phyloP scores from a whole-genome alignment of 495 filamentous ascomycete species.

The Penicillium macrosclerotiorum region DNA sequence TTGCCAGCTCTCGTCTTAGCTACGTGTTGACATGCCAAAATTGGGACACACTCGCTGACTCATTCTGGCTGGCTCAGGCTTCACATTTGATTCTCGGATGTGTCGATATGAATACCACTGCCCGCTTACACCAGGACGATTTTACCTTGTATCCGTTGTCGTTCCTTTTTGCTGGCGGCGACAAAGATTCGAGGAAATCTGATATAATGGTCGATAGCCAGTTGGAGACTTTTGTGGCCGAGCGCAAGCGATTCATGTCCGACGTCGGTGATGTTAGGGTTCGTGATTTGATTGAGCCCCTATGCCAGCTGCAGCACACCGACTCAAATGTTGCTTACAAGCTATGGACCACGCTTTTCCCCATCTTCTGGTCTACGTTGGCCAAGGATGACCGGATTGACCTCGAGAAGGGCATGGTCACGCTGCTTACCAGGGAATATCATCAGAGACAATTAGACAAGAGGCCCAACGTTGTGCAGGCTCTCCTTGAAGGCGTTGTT shows the following conservation, averaged over 20 bases:
- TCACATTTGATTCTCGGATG: conserved; percentile 87
- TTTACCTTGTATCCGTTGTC: conserved; percentile 72
- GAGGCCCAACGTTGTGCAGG: conserved; percentile 90
- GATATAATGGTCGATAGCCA: conserved; percentile 76
- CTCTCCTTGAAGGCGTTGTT: conserved; percentile 80
- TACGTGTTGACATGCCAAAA: conserved; percentile 93
- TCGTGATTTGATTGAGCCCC: conserved; percentile 83
- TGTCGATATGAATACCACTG: conserved; percentile 75
- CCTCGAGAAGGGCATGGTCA: conserved; percentile 82
- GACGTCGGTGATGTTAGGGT: conserved; percentile 81
- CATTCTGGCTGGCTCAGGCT: conserved; percentile 94
- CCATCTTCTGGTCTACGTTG: conserved; percentile 87
- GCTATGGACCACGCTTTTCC: conserved; percentile 88
- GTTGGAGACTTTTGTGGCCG: conserved; percentile 73
- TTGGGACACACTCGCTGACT: conserved; percentile 92
- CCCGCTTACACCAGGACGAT: conserved; percentile 78
- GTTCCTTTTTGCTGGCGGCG: conserved; percentile 59
- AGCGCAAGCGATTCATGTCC: conserved; percentile 74
- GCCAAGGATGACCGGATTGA: conserved; percentile 87
- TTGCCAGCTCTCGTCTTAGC: conserved; percentile 77
- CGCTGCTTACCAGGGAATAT: conserved; percentile 88
- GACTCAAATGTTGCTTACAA: conserved; percentile 75
- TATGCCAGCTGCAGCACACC: conserved; percentile 92
- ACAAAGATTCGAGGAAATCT: conserved; percentile 68
- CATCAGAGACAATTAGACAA: conserved; percentile 91